Evolutionary conservation across 2,329 filamentous ascomycete genomes (phyloP), one percentile per base, ranked within the genome.

Genomic region (Pseudogymnoascus sp.): DNA sequence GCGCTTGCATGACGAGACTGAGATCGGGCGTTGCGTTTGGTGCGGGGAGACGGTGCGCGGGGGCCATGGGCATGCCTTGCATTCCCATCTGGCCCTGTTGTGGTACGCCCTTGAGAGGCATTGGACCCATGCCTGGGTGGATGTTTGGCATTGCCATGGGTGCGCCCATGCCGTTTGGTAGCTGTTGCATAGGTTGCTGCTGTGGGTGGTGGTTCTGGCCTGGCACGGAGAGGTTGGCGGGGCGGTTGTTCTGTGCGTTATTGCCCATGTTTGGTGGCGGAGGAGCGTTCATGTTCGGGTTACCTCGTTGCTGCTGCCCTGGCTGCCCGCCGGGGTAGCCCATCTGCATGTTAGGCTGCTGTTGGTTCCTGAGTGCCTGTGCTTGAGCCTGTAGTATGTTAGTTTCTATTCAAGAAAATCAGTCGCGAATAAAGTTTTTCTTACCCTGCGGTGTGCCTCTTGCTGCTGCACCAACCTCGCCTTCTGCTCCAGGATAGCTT

Each of bases 91-190:
- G 88, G 25, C 87, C 86, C 5, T 52, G 45, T 71, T 89, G 87
- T 37, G 86, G 84, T 25, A 89, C 79, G 52, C 82, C 82, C 63
- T 84, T 84, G 77, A 89, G 67, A 15, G 83, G 81, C 70, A 84
- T 80, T 2, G 77, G 83, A 48, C 71, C 68, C 48, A 68, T 45
- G 15, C 61, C 66, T 13, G 67, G 69, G 2, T 71, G 65, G 35
- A 63, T 64, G 42, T 70, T 72, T 7, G 66, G 67, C 64, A 72
- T 70, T 27, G 66, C 63, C 35, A 27, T 36, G 0, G 48, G 27
- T 3, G 58, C 12, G 15, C 21, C 68, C 74, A 83, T 79, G 70
- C 81, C 73, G 70, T 80, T 79, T 68, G 79, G 72, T 66, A 82
- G 75, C 68, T 76, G 76, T 73, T 84, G 79, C 71, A 85, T 80